Percentiles rank a stretch among this genome's conserved stretches.
Conservation (phyloP, 192 early-diverging fungal species). For the Rhizophagus sp. region DNA sequence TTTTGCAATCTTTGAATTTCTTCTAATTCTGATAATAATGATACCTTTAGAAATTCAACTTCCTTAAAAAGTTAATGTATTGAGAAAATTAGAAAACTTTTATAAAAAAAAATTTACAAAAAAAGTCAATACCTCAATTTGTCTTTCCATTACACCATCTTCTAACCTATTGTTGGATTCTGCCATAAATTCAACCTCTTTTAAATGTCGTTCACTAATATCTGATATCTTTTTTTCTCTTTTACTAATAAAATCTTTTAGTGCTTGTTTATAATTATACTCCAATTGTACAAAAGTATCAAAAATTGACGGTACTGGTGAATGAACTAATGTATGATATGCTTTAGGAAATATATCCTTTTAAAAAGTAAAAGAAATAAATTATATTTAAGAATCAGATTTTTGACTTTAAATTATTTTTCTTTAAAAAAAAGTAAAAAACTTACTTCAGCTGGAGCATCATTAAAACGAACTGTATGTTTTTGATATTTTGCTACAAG, state of each 20-base stretch:
- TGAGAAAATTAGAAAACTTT: neutral
- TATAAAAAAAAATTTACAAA: neutral
- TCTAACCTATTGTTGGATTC: neutral
- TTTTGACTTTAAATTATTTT: neutral
- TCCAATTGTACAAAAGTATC: conserved; percentile 60
- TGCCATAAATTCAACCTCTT: neutral
- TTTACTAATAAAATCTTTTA: conserved; percentile 41
- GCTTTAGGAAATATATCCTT: conserved; percentile 62
- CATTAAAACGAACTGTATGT: conserved; percentile 10
- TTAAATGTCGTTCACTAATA: conserved; percentile 21
- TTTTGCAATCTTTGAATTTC: conserved; percentile 50
- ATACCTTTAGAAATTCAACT: conserved; percentile 50
- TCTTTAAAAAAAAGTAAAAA: too few relatives aligned
- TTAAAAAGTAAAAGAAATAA: neutral
- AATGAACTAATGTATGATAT: conserved; percentile 60
- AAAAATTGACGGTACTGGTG: conserved; percentile 56
- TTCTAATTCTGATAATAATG: conserved; percentile 50
- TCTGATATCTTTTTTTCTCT: conserved; percentile 36
- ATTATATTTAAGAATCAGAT: too few relatives aligned
- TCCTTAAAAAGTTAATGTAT: conserved; percentile 28
- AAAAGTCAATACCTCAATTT: neutral
- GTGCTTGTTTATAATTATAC: conserved; percentile 47
- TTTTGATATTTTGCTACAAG: conserved; percentile 24
- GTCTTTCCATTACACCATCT: neutral
- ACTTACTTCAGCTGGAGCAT: conserved; percentile 22